Evolutionary conservation across 352 stramenopile species (phyloP).

Genomic region (Globisporangium irregulare): DNA sequence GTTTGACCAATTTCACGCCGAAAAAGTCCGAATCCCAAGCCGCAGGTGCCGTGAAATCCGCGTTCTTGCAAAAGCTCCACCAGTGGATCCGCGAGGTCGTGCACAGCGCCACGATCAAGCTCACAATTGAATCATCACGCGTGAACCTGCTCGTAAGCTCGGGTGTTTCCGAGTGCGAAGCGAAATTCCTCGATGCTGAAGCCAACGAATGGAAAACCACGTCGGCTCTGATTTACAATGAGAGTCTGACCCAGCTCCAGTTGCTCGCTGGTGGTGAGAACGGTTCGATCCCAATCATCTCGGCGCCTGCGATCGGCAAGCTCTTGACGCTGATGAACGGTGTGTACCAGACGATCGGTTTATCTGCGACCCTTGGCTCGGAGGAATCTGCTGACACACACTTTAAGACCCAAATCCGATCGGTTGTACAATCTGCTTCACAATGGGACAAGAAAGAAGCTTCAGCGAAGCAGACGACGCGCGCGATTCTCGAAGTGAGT

Average conservation of each 20-base stretch:
- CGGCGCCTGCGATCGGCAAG: conserved; percentile 17
- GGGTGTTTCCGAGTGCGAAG: conserved; percentile 18
- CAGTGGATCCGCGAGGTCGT: conserved; percentile 38
- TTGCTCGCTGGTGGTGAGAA: conserved; percentile 9
- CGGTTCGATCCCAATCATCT: not conserved
- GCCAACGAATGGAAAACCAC: conserved; percentile 34
- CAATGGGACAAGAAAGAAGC: conserved; percentile 25
- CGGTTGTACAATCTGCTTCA: conserved; percentile 34
- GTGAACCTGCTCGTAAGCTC: conserved; percentile 28
- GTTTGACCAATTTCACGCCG: conserved; percentile 29
- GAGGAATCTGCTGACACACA: conserved; percentile 31
- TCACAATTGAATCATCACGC: conserved; percentile 32
- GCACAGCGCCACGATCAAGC: conserved; percentile 24
- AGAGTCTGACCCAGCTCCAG: conserved; percentile 34
- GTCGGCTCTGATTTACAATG: conserved; percentile 30
- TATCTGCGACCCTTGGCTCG: conserved; percentile 17
- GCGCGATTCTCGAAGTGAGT: conserved; percentile 32
- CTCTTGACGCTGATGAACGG: conserved; percentile 46
- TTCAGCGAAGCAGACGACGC: conserved; percentile 23
- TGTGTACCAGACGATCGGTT: conserved; percentile 35
- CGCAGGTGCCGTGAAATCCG: conserved; percentile 26
- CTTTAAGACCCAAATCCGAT: conserved; percentile 46
- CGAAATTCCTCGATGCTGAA: conserved; percentile 9
- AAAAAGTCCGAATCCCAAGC: conserved; percentile 17
- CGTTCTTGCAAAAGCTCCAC: conserved; percentile 32